A percentile compares a stretch with the other conserved stretches of the same genome.
Conservation (phyloP, 2,329 filamentous ascomycete species). For the Aspergillus clavatus region DNA sequence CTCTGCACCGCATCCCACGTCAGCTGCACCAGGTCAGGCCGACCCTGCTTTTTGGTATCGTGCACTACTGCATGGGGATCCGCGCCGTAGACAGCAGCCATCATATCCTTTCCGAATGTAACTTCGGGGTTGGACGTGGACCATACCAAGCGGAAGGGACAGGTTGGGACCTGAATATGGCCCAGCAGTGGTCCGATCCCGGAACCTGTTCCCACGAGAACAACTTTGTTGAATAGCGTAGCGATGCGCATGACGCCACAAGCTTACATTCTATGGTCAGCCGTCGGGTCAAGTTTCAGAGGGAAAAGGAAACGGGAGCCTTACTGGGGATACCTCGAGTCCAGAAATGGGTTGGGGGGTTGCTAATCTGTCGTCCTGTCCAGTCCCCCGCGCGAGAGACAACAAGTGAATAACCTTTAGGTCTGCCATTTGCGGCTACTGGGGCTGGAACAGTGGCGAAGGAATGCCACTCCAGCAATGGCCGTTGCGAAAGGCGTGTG, state of each 20-base stretch:
- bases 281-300: too few relatives aligned
- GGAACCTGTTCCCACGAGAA: constrained; percentile 38
- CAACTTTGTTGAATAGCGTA: constrained; percentile 30
- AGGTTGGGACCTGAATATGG: constrained; percentile 24
- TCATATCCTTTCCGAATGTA: constrained; percentile 32
- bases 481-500: constrained; percentile 15
- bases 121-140: constrained; percentile 29
- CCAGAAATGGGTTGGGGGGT: constrained; percentile 17
- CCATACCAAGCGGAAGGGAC: constrained; percentile 31
- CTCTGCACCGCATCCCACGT: constrained; percentile 21
- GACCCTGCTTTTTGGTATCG: constrained; percentile 30
- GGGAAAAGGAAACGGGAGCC: neutral
- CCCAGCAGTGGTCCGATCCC: constrained; percentile 38
- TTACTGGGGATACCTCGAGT: constrained; percentile 16
- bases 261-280: too few relatives aligned
- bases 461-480: constrained; percentile 20
- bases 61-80: constrained; percentile 33
- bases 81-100: constrained; percentile 27
- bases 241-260: constrained; percentile 35
- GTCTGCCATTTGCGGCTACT: neutral
- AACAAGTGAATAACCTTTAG: constrained; percentile 9
- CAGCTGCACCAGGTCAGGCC: constrained; percentile 30
- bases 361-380: constrained; percentile 18
- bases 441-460: constrained; percentile 20
- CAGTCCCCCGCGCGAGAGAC: constrained; percentile 20